Evolutionary conservation across 176 grass and related monocot genomes (phyloP).

Genomic region (Saccharum spontaneum): DNA sequence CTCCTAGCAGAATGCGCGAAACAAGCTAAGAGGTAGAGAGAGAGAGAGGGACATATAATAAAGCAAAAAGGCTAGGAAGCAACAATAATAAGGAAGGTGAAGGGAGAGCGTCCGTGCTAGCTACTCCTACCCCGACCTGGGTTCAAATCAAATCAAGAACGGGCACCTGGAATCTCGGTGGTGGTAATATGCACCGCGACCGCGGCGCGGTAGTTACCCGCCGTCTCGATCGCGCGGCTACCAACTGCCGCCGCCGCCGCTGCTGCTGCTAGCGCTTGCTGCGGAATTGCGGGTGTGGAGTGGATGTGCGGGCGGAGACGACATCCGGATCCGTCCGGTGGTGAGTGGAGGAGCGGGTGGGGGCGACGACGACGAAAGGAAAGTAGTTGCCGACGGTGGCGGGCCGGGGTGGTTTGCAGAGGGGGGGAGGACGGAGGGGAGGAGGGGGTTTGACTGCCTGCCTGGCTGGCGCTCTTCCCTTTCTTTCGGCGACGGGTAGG

Average conservation of each 20-base stretch:
- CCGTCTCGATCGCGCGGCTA: background rate
- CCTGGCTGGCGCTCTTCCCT: too few relatives aligned
- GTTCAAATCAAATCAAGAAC: background rate
- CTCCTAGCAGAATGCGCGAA: background rate
- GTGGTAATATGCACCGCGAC: background rate
- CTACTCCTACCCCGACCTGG: background rate
- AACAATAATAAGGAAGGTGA: background rate
- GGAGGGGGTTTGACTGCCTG: background rate
- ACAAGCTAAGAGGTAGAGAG: background rate
- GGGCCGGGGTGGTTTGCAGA: background rate
- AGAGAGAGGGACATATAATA: background rate
- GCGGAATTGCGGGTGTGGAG: background rate
- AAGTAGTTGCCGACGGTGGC: background rate
- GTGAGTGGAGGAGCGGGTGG: constrained; percentile 1
- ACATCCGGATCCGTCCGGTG: background rate
- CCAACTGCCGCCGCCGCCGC: background rate
- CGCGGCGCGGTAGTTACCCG: background rate
- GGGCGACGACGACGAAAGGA: background rate
- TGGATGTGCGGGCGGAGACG: background rate
- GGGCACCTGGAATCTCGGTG: constrained; percentile 9
- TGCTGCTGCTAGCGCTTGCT: background rate
- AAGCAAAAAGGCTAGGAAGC: background rate
- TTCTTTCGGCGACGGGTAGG: background rate
- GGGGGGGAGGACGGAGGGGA: too few relatives aligned
- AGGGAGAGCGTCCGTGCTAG: background rate